Base-by-base conservation (phyloP, 768 basidiomycete genomes). In the Sporobolomyces pararoseus region DNA sequence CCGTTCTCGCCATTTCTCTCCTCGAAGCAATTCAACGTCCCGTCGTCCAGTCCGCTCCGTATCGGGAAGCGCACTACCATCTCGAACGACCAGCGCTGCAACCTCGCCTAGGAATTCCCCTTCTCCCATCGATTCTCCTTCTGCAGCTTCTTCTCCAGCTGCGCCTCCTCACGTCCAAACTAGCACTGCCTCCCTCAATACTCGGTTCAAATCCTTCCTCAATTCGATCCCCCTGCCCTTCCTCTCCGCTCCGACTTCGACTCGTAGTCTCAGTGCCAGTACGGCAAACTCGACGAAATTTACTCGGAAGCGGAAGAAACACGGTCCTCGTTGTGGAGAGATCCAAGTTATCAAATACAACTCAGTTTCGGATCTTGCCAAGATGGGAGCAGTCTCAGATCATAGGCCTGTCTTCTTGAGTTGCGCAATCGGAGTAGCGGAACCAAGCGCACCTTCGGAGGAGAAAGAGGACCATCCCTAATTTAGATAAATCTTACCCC, bases 341-440 rank as follows among this genome's bases (percentile, higher is more conserved):
- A 82, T 94, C 3, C 79, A 86, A 10, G 90, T 89, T 75, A 77
- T 91, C 4, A 80, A 81, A 50, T 94, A 94, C 76, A 80, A 84
- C 71, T 89, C 88, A 19, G 82, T 92, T 25, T 86, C 88, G 70
- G 89, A 94, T 77, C 82, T 94, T 88, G 83, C 85, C 47, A 82
- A 84, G 65, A 78, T 94, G 63, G 87, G 89, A 78, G 90, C 88
- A 21, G 83, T 87, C 50, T 89, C 88, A 72, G 90, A 93, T 78
- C 90, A 93, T 77, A 81, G 90, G 44, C 90, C 90, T 0, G 90
- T 92, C n/a, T 85, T 90, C 69, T 89, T 89, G 64, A 84, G 54
- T 25, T 13, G 42, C 2, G 70, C 70, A 14, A 25, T 71, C 12
- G 70, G 70, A 13, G 35, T 70, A 7, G 58, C 42, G 7, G 52